Base-by-base conservation (phyloP, 345 rosid genomes). In the Gossypium arboreum region DNA sequence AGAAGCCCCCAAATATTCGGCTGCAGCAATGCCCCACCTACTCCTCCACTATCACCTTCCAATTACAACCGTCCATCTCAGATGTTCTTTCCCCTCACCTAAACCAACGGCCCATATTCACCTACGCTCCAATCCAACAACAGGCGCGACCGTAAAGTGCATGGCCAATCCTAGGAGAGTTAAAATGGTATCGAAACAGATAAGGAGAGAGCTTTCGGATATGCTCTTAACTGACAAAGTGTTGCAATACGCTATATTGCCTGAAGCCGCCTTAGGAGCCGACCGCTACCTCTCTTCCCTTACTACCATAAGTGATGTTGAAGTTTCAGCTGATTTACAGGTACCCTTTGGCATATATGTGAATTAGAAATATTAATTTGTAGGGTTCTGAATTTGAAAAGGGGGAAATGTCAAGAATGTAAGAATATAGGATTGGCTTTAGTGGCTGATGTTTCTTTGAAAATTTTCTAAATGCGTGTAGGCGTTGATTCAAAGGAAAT, bases 211-310 rank as follows among this genome's bases (percentile, higher is more conserved):
- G 80, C 88, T 94, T 45, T 94, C 98, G 25, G 92, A 90, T 80
- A 92, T 94, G 98, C 88, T 92, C 75, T 76, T 94, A 43, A 90
- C 93, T 0, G 98, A 94, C 76, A 91, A 89, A 58, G 94, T 92
- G 3, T 72, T 94, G 81, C 97, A 91, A 78, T 85, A 81, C 73
- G 97, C 98, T n/a, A 63, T 92, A 27, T 77, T 91, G 80, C 97
- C 98, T 0, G 97, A 94, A 80, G 85, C 92, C 47, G 87, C 94
- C 47, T 85, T 92, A 54, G 98, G 98, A 63, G 98, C 95, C 44
- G 97, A 91, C 73, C 88, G 84, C 15, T 91, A 88, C 51, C 86
- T 94, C 73, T 94, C 97, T 82, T 89, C 97, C 29, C 91, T 94
- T 68, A 92, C 98, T 13, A 88, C 97, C 72, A 88, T 91, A 58